Base-by-base conservation (phyloP, 1,284 basidiomycete species). In the Rhodotorula sp. region DNA sequence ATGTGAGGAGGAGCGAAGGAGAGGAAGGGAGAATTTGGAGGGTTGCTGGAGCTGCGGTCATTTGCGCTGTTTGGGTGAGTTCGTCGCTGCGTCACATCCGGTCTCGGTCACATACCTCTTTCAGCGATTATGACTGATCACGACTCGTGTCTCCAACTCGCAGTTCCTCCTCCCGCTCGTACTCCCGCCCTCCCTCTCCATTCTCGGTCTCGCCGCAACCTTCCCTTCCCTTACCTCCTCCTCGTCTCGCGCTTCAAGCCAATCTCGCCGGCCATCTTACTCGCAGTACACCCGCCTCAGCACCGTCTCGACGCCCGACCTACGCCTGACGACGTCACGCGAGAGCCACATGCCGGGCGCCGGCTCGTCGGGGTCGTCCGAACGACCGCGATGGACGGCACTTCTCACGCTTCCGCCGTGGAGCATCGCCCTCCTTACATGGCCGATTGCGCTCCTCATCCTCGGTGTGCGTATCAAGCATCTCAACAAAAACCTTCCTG, bases 381-480 rank as follows among this genome's bases (percentile, higher is more conserved):
- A 48, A n/a, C 59, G 62, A 30, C 51, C 66, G 54, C 51, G 58
- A 47, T 67, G 70, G 68, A 60, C 69, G 22, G 70, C 72, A 7
- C 70, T 77, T 44, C 61, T 77, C 30, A 65, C 68, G 17, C 54
- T 74, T n/a, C 74, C 78, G 1, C 63, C 75, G 7, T 69, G 62
- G 48, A 59, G 53, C n/a, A 29, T 77, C 48, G 60, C 76, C 17
- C 66, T 76, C 24, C 46, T 71, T 2, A 62, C 76, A 13, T 79
- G 77, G 71, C 78, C 77, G 2, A 44, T 78, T 44, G 69, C 76
- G 24, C 74, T 79, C 49, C 65, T 75, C 54, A 72, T 79, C 60
- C 71, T 79, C 60, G 76, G 67, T 39, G 63, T 78, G 27, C 76
- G 77, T 7, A 66, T 79, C 44, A 72, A 76, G 59, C 69, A 67